These are phyloP conservation scores for Botryotinia globosa DNA, from an alignment of 2,329 filamentous ascomycete genomes.

Conservation along the genomic window DNA sequence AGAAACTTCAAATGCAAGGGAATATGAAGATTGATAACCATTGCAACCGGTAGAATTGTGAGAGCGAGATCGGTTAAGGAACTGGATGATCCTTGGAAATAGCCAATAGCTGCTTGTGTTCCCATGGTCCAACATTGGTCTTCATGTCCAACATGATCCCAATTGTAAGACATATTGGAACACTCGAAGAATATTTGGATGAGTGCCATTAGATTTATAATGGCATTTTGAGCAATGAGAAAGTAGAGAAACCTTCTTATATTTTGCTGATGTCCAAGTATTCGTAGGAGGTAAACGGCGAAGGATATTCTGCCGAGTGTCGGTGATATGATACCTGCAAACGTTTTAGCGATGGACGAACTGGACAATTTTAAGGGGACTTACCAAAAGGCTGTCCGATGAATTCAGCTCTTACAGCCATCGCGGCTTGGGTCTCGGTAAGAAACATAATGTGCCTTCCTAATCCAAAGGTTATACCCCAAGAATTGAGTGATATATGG, in stretches of 20 bases:
- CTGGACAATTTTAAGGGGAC: not conserved
- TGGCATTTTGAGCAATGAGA: slow-evolving; percentile 1
- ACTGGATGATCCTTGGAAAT: slow-evolving; percentile 11
- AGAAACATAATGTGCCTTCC: not conserved
- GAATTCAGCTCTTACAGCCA: slow-evolving; percentile 8
- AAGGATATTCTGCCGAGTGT: slow-evolving; percentile 13
- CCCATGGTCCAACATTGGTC: not conserved
- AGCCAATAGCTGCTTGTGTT: not conserved
- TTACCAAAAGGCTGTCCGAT: slow-evolving; percentile 10
- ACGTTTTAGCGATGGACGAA: not conserved
- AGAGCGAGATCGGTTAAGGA: slow-evolving; percentile 14
- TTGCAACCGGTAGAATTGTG: slow-evolving; percentile 3
- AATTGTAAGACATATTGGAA: slow-evolving; percentile 1
- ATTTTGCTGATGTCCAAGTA: not conserved
- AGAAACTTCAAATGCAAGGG: slow-evolving; percentile 2
- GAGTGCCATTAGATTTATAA: not conserved
- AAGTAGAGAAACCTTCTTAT: slow-evolving; percentile 12
- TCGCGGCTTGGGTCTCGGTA: not conserved
- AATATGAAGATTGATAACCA: slow-evolving; percentile 8
- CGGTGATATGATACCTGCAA: slow-evolving; percentile 10
- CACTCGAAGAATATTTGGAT: not conserved
- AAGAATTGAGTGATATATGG: slow-evolving; percentile 13
- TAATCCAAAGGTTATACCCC: slow-evolving; percentile 11
- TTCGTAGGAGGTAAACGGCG: slow-evolving; percentile 5
- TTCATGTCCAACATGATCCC: not conserved